Conservation (phyloP, 805 yeast species). For the Yarrowia keelungensis region DNA sequence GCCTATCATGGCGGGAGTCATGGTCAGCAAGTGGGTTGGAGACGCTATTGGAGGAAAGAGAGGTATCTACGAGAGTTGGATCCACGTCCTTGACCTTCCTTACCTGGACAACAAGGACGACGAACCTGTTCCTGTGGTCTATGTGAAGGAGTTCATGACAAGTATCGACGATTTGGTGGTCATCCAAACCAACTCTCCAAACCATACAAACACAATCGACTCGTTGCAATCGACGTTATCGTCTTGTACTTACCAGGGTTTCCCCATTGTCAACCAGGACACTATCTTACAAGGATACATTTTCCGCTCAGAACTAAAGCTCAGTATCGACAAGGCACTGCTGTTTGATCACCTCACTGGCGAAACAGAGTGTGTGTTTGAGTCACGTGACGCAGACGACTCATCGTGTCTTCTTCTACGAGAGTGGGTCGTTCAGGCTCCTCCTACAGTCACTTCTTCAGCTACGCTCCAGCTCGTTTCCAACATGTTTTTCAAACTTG, state of each 20-base stretch:
- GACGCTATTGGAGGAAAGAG: conserved; percentile 61
- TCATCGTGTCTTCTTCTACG: conserved; percentile 37
- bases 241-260: conserved; percentile 50
- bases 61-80: conserved; percentile 72
- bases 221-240: conserved; percentile 45
- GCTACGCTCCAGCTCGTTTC: conserved; percentile 51
- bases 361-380: conserved; percentile 39
- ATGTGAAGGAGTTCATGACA: conserved; percentile 52
- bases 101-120: conserved; percentile 54
- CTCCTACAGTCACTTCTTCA: conserved; percentile 48
- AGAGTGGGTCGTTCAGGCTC: conserved; percentile 45
- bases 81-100: conserved; percentile 54
- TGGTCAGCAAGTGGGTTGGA: conserved; percentile 74
- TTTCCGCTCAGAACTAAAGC: conserved; percentile 51
- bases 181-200: not conserved
- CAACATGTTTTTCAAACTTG: conserved; percentile 53
- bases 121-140: conserved; percentile 52
- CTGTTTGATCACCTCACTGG: conserved; percentile 39
- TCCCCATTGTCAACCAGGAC: conserved; percentile 55
- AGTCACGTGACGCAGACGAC: conserved; percentile 4
- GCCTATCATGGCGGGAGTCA: conserved; percentile 85
- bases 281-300: conserved; percentile 56
- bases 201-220: conserved; percentile 44
- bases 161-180: conserved; percentile 48
- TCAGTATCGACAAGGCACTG: conserved; percentile 46